Conservation (phyloP, 345 rosid species). For the Abelmoschus esculentus region DNA sequence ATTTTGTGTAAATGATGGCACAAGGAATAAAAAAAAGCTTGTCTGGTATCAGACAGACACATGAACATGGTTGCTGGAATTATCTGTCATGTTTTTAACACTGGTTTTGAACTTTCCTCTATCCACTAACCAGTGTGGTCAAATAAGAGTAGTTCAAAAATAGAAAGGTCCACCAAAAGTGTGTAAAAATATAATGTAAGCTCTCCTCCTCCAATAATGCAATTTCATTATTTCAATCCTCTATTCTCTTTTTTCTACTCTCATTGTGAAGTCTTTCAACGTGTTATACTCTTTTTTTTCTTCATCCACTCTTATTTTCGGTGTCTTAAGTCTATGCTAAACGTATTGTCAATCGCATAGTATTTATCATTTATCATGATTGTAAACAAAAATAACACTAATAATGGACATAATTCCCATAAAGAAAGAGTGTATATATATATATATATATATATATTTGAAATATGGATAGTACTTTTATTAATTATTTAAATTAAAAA, state of each 20-base stretch:
- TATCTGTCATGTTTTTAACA: neutral
- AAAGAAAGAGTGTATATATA: too few species aligned
- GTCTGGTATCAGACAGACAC: neutral
- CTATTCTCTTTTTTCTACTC: neutral
- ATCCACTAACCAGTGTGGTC: neutral
- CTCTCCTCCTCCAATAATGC: neutral
- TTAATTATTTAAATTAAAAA: too few species aligned
- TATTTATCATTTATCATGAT: neutral
- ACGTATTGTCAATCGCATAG: neutral
- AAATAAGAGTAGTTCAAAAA: neutral
- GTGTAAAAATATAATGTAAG: neutral
- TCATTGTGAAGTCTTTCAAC: neutral
- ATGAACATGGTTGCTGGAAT: neutral
- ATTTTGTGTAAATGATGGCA: neutral
- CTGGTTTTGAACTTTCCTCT: neutral
- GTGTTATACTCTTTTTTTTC: neutral
- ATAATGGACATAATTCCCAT: too few species aligned
- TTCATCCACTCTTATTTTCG: neutral
- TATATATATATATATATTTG: too few species aligned
- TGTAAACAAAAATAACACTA: neutral
- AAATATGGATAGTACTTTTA: too few species aligned
- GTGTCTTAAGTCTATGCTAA: neutral
- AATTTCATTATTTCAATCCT: constrained; percentile 4
- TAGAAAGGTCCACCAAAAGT: neutral
- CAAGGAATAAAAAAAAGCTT: neutral